These are phyloP conservation scores for Solanum habrochaites DNA, from an alignment of 257 asterid species.

Conservation along the genomic window DNA sequence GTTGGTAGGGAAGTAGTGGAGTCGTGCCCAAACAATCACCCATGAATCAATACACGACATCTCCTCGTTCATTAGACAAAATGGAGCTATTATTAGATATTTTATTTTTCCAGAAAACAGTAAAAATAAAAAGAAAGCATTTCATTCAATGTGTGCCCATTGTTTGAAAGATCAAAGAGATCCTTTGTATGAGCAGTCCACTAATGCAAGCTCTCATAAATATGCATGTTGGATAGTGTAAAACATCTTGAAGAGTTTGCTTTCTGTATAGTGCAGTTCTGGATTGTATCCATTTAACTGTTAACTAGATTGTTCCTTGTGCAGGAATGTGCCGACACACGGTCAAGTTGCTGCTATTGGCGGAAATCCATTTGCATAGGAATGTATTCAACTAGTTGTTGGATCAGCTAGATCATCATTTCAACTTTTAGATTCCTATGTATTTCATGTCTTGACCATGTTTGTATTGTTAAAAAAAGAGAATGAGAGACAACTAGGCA, in stretches of 20 bases:
- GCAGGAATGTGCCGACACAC: constrained; percentile 51
- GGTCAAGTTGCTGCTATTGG: constrained; percentile 61
- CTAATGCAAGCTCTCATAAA: background rate
- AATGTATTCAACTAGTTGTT: background rate
- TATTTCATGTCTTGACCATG: background rate
- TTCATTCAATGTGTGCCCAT: background rate
- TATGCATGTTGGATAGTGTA: background rate
- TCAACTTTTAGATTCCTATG: background rate
- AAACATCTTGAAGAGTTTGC: background rate
- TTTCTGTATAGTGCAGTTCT: background rate
- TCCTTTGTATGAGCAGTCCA: background rate
- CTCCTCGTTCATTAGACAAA: background rate
- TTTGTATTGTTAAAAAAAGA: background rate
- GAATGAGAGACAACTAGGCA: background rate
- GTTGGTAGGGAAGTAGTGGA: background rate
- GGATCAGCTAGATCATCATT: background rate
- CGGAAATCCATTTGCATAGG: constrained; percentile 71
- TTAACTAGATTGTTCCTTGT: background rate
- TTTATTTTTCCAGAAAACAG: too few relatives aligned
- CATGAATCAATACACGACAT: background rate
- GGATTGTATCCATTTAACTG: background rate
- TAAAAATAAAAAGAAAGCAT: background rate
- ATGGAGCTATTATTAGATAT: background rate
- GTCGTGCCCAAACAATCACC: background rate
- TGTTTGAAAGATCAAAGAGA: background rate